Conservation (phyloP, 148 eudicot genomes). For the Chenopodium suecicum region DNA sequence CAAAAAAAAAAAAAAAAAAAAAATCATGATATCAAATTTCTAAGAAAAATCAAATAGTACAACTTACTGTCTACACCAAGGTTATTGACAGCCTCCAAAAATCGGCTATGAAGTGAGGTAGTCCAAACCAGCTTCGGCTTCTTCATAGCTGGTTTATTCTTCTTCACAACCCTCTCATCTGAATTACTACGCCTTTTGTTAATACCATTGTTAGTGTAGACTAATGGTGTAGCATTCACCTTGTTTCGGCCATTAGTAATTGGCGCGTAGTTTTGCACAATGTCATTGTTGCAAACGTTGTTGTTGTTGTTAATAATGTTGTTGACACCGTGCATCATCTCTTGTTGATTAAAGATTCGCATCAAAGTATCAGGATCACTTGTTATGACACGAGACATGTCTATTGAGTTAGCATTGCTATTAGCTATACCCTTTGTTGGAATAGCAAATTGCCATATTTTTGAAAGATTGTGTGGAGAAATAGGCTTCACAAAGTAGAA, state of each 20-base stretch:
- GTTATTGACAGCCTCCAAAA: constrained; percentile 50
- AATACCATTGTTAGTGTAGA: not conserved
- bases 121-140: constrained; percentile 54
- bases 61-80: constrained; percentile 56
- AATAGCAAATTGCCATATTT: constrained; percentile 53
- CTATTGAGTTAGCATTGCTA: not conserved
- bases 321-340: not conserved
- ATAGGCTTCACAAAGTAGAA: constrained; percentile 55
- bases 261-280: not conserved
- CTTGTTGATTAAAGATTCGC: not conserved
- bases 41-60: too few relatives aligned
- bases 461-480: constrained; percentile 29
- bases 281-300: not conserved
- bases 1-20: not conserved
- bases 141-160: constrained; percentile 5
- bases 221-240: not conserved
- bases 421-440: constrained; percentile 1
- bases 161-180: not conserved
- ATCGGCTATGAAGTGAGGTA: constrained; percentile 47
- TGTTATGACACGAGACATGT: not conserved
- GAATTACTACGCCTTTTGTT: constrained; percentile 14
- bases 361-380: not conserved
- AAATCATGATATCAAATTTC: too few relatives aligned
- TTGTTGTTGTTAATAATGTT: not conserved
- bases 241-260: not conserved